phyloP scores from a whole-genome alignment of 495 filamentous ascomycete genomes.

The Penicillium bialowiezense region DNA sequence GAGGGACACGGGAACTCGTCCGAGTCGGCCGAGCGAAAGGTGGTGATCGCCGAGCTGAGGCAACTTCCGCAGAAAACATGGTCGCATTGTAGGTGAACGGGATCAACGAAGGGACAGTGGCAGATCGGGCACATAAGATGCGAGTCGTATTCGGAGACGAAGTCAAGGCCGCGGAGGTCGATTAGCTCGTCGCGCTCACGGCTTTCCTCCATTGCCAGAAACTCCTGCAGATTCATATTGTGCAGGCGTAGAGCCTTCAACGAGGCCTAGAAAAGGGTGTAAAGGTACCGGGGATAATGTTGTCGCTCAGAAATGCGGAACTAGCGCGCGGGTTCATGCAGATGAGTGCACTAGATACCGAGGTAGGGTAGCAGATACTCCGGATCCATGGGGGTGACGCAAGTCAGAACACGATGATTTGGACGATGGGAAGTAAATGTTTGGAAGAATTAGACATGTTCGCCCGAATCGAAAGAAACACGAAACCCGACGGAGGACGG shows the following conservation, averaged over 20 bases:
- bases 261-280: background rate
- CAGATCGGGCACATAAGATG: constrained; percentile 85
- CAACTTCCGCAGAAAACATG: constrained; percentile 76
- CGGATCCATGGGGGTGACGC: constrained; percentile 21
- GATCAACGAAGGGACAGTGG: constrained; percentile 67
- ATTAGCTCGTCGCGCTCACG: constrained; percentile 35
- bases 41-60: constrained; percentile 57
- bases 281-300: background rate
- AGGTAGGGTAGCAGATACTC: constrained; percentile 14
- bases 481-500: too few relatives aligned
- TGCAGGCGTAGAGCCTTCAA: background rate
- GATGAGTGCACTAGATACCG: constrained; percentile 18
- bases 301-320: constrained; percentile 8
- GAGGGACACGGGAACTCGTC: constrained; percentile 45
- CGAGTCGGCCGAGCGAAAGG: constrained; percentile 33
- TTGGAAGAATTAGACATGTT: background rate
- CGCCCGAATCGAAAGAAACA: background rate
- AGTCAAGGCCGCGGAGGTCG: constrained; percentile 70
- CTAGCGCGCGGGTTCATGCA: constrained; percentile 14
- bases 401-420: background rate
- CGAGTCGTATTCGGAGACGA: constrained; percentile 65
- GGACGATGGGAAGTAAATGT: background rate
- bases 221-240: constrained; percentile 34
- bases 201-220: constrained; percentile 32
- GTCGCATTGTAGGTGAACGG: constrained; percentile 70